Evolutionary conservation across 305 asterid genomes (phyloP), one percentile per base, ranked within the genome.

Genomic region (Rubia peregrina): DNA sequence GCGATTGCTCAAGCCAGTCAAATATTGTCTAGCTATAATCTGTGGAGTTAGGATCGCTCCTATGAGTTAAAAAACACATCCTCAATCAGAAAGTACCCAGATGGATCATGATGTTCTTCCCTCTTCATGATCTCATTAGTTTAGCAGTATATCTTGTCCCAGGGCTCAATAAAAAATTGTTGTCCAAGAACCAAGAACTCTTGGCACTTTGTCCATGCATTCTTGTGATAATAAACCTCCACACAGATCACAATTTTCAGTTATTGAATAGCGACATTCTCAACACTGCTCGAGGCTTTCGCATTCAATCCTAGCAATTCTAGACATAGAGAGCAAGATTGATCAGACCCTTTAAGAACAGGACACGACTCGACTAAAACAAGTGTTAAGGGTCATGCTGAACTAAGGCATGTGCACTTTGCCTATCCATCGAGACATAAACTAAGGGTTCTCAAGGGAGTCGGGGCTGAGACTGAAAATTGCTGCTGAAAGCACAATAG

Each of bases 51-150:
- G 59, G 59, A 53, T 53, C 59, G 59, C 59, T 11, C 2, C 4
- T 53, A 3, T 53, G 26, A 24, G 24, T 53, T 78, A 94, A 85
- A 94, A 79, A 94, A 89, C 30, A 85, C 85, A 80, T 88, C 98
- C 83, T 94, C 99, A 62, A 94, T 85, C 74, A 88, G 85, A 82
- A 94, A 91, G 80, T 88, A 94, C 75, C 99, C 99, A 8, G 97
- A 91, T 64, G 96, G 86, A 80, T 88, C 86, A 62, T 74, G 69
- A 73, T 73, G 74, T 63, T 85, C 91, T 0, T 89, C 89, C 79
- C 77, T 88, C 71, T 74, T 83, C 97, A 91, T 88, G 74, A 89
- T 83, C 77, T 88, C 90, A 82, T 94, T 98, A 2, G 89, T 87
- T 82, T 3, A 30, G 36, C 99, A 91, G 0, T 36, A 36, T 36